A percentile compares a stretch with the other conserved stretches of the same genome.
phyloP scores from a whole-genome alignment of 768 basidiomycete genomes.

The Trametes cubensis region DNA sequence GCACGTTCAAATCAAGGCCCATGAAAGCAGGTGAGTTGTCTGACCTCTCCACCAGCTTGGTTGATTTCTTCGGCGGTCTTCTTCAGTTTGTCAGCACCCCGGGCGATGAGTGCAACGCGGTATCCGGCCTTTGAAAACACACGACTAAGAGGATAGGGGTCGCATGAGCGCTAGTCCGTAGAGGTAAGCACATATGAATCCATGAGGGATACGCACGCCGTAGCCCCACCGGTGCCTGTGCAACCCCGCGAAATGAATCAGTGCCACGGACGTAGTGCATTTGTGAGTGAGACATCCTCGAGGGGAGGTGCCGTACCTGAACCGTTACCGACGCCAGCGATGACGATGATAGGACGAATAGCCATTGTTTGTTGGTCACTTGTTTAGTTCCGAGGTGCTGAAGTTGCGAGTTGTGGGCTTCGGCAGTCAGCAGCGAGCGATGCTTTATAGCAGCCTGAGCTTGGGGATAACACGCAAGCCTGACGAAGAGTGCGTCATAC shows the following conservation, averaged over 20 bases:
- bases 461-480: not conserved
- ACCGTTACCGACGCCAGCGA: conserved; percentile 46
- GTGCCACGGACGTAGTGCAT: not conserved
- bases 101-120: conserved; percentile 44
- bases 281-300: no score
- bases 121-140: conserved; percentile 45
- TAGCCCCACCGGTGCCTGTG: conserved; percentile 43
- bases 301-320: conserved; percentile 31
- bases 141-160: conserved; percentile 30
- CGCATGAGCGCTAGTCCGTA: not conserved
- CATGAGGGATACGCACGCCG: conserved; percentile 38
- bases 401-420: no score
- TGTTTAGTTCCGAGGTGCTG: not conserved
- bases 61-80: conserved; percentile 39
- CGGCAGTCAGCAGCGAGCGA: no score
- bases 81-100: conserved; percentile 37
- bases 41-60: conserved; percentile 40
- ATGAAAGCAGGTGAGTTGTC: not conserved
- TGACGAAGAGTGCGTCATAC: not conserved
- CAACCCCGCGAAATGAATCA: not conserved
- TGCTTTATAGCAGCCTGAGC: not conserved
- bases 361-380: conserved; percentile 26
- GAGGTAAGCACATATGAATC: not conserved
- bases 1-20: not conserved
- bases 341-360: conserved; percentile 40